Conservation (phyloP, 495 filamentous ascomycete genomes). For the Arthonia radiata region DNA sequence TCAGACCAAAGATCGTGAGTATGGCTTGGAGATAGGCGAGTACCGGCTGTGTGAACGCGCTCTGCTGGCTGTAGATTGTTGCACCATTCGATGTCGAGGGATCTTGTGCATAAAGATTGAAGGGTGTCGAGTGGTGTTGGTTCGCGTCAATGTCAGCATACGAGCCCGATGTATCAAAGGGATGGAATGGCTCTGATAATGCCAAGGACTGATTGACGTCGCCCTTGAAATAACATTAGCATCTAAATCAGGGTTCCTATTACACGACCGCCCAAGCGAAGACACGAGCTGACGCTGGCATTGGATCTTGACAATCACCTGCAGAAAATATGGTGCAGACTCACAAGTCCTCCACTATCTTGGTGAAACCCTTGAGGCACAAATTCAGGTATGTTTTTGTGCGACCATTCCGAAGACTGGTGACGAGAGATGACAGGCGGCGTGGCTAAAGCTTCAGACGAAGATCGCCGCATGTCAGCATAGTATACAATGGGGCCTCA, state of each 20-base stretch:
- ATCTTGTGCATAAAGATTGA: slow-evolving; percentile 45
- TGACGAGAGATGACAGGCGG: slow-evolving; percentile 27
- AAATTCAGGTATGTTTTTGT: slow-evolving; percentile 49
- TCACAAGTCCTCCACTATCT: too few relatives aligned
- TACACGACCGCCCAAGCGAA: too few relatives aligned
- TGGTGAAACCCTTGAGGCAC: too few relatives aligned
- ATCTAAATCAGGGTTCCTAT: slow-evolving; percentile 6
- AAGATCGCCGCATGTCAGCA: background rate
- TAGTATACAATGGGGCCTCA: background rate
- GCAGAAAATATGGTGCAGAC: slow-evolving; percentile 32
- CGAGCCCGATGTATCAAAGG: slow-evolving; percentile 3
- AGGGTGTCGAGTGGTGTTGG: slow-evolving; percentile 18
- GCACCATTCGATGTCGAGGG: slow-evolving; percentile 23
- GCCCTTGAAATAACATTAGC: background rate
- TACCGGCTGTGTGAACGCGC: slow-evolving; percentile 42
- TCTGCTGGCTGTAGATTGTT: slow-evolving; percentile 28
- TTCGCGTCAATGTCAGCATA: slow-evolving; percentile 11
- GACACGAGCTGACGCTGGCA: background rate
- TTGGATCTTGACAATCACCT: slow-evolving; percentile 3
- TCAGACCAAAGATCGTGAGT: slow-evolving; percentile 7
- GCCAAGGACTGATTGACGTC: slow-evolving; percentile 2
- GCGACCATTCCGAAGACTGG: slow-evolving; percentile 26
- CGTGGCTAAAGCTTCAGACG: slow-evolving; percentile 11
- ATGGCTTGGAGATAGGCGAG: slow-evolving; percentile 4
- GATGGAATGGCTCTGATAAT: slow-evolving; percentile 7